A percentile compares a stretch with the other conserved stretches of the same genome.
These are phyloP conservation scores for Orbilia oligospora DNA, from an alignment of 2,329 filamentous ascomycete genomes.

Conservation along the genomic window DNA sequence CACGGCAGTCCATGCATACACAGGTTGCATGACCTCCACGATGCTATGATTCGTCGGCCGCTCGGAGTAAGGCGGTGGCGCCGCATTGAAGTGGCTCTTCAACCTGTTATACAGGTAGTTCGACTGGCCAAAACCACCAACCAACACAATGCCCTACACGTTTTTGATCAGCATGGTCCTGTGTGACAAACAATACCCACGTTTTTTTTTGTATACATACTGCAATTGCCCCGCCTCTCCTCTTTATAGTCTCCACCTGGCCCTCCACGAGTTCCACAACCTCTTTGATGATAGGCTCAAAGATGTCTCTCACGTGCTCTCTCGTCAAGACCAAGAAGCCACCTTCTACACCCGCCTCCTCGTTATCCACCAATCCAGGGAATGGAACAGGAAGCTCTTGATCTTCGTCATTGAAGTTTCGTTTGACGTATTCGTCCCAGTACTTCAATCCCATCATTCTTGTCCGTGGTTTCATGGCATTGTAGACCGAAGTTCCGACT, in stretches of 20 bases:
- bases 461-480: constrained; percentile 61
- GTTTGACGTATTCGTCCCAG: constrained; percentile 87
- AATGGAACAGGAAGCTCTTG: constrained; percentile 84
- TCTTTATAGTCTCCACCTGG: constrained; percentile 76
- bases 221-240: constrained; percentile 74
- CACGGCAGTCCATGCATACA: constrained; percentile 86
- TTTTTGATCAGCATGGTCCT: constrained; percentile 48
- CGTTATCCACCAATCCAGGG: constrained; percentile 81
- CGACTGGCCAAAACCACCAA: constrained; percentile 85
- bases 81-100: constrained; percentile 76
- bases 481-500: constrained; percentile 53
- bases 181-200: constrained; percentile 25
- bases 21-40: constrained; percentile 84
- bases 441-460: constrained; percentile 76
- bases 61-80: constrained; percentile 75
- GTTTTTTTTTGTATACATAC: constrained; percentile 38
- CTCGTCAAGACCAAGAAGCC: constrained; percentile 82
- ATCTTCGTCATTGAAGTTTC: constrained; percentile 84
- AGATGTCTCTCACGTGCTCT: constrained; percentile 72
- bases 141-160: constrained; percentile 79
- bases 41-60: constrained; percentile 77
- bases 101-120: constrained; percentile 81
- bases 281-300: constrained; percentile 80
- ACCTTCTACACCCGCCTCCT: constrained; percentile 80
- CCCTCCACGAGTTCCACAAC: constrained; percentile 78